Evolutionary conservation across 2,329 filamentous ascomycete species (phyloP).

Genomic region (Aspergillus neoniger): DNA sequence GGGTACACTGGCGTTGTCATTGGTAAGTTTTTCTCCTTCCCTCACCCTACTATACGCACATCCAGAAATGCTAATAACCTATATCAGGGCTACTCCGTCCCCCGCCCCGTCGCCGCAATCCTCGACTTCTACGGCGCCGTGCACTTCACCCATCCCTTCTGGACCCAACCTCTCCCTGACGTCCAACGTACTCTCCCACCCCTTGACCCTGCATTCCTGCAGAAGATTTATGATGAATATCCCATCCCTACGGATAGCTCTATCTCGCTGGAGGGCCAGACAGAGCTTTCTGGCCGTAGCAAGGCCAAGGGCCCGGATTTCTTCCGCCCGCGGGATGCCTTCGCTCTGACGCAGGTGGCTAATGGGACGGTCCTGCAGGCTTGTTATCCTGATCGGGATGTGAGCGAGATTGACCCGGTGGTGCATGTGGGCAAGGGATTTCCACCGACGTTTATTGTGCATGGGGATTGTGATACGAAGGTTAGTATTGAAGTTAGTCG

Average conservation of each 20-base stretch:
- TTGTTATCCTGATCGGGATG: constrained; percentile 33
- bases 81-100: constrained; percentile 40
- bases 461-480: constrained; percentile 44
- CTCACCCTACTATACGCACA: background rate
- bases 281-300: constrained; percentile 10
- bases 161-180: constrained; percentile 37
- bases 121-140: constrained; percentile 48
- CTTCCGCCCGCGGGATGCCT: constrained; percentile 41
- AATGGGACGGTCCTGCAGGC: constrained; percentile 41
- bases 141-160: constrained; percentile 42
- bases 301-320: constrained; percentile 37
- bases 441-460: constrained; percentile 48
- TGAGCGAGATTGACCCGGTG: constrained; percentile 35
- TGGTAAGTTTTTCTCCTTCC: constrained; percentile 32
- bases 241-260: constrained; percentile 43
- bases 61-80: background rate
- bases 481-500: constrained; percentile 42
- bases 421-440: constrained; percentile 33
- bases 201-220: constrained; percentile 34
- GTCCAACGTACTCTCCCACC: constrained; percentile 31
- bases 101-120: constrained; percentile 41
- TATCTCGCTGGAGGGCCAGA: constrained; percentile 47
- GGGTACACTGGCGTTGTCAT: constrained; percentile 48
- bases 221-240: constrained; percentile 38
- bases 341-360: constrained; percentile 47